Evolutionary conservation across 75 land plant species (phyloP), one percentile per base, ranked within the genome.

Genomic region (Sequoia sempervirens): DNA sequence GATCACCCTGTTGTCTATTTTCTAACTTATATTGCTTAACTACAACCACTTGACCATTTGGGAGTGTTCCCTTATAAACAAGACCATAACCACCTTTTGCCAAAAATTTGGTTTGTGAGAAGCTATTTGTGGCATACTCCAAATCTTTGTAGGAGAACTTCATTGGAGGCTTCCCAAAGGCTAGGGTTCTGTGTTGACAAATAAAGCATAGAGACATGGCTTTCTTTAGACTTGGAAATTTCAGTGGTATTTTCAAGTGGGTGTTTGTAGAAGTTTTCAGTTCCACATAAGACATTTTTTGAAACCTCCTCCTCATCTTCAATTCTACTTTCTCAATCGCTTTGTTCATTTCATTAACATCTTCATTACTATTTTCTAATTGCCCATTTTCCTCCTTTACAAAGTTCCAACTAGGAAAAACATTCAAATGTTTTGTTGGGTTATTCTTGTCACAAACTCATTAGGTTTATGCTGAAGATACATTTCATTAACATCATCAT

Each of bases 21-120:
- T 80, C 81, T 61, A 84, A 9, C 85, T 89, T 89, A 79, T 84
- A 84, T 75, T 86, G 91, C 84, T 91, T 91, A 37, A 89, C 89
- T 10, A 91, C 92, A 30, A 91, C 85, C 41, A 83, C 84, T 58
- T 85, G 90, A 37, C 92, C 92, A 80, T 91, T 91, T 3, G 80
- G 83, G 30, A 91, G 87, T 4, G 79, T 80, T 28, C 91, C 92
- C 72, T 82, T 84, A 80, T 87, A 80, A 26, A 91, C 89, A 15
- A 81, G 74, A 23, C 92, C 92, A 46, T 56, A 87, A 28, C 90
- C 87, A 47, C 91, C 92, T 54, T 89, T 85, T 38, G 90, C 92
- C 68, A 87, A 38, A 66, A 90, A 82, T 38, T 87, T 85, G 15
- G 61, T 53, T 38, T 83, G 17, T 47, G 41, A 84, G 75, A 87